phyloP scores from a whole-genome alignment of 306 rosid genomes.

The Chamaecrista fasciculata region DNA sequence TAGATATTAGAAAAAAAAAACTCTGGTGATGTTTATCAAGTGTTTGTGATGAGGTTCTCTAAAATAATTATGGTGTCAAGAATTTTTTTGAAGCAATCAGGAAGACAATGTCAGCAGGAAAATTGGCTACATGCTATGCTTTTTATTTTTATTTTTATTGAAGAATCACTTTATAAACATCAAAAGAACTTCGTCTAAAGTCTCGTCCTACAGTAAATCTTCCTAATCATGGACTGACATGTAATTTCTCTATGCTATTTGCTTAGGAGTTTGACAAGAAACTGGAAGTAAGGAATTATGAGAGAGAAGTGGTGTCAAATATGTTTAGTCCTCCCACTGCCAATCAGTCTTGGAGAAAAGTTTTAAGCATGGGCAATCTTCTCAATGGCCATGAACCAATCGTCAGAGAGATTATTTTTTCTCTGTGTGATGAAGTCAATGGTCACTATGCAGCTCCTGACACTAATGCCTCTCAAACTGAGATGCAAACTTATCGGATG shows the following conservation, averaged over 20 bases:
- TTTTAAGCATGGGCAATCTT: conserved; percentile 97
- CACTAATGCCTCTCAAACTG: conserved; percentile 47
- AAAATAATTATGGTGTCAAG: background rate
- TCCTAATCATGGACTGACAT: conserved; percentile 29
- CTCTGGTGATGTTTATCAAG: background rate
- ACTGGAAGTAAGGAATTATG: conserved; percentile 51
- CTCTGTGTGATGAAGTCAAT: conserved; percentile 53
- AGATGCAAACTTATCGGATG: conserved; percentile 84
- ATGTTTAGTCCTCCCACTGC: conserved; percentile 86
- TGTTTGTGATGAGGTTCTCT: background rate
- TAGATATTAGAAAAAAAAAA: too few relatives aligned
- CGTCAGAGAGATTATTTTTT: conserved; percentile 78
- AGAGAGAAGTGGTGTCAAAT: conserved; percentile 67
- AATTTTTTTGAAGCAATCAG: background rate
- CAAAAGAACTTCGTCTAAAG: background rate
- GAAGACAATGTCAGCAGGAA: background rate
- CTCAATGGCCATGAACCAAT: conserved; percentile 95
- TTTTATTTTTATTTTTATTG: background rate
- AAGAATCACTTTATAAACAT: background rate
- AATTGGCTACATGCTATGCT: background rate
- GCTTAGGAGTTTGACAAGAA: conserved; percentile 66
- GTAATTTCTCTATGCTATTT: conserved; percentile 25
- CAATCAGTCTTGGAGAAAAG: conserved; percentile 94
- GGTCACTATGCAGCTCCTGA: conserved; percentile 74
- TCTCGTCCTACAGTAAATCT: background rate